Evolutionary conservation across 441 rosid genomes (phyloP).

Genomic region (Gossypium davidsonii): DNA sequence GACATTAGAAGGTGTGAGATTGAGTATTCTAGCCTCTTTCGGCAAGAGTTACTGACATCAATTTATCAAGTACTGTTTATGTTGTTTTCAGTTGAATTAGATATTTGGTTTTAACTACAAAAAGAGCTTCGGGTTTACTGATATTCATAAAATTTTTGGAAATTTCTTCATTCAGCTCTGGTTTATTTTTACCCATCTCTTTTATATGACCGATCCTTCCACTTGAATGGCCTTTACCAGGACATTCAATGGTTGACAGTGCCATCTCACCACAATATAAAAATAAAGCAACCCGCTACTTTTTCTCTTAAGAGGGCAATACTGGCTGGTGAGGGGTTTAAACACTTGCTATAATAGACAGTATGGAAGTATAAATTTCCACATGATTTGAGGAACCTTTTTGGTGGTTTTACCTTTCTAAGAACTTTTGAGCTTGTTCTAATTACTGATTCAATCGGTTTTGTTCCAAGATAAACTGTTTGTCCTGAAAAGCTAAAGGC

Average conservation of each 20-base stretch:
- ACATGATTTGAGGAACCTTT: not conserved
- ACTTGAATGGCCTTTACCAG: not conserved
- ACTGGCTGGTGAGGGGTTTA: not conserved
- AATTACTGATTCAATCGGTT: not conserved
- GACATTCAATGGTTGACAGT: not conserved
- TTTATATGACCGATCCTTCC: not conserved
- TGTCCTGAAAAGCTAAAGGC: constrained; percentile 1
- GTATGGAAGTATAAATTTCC: not conserved
- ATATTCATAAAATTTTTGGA: not conserved
- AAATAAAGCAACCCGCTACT: no score
- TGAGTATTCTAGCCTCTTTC: not conserved
- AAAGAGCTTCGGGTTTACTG: not conserved
- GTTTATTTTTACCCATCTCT: not conserved
- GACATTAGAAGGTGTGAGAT: not conserved
- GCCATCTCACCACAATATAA: not conserved
- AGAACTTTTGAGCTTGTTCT: not conserved
- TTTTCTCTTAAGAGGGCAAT: not conserved
- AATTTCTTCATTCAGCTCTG: not conserved
- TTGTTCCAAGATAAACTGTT: not conserved
- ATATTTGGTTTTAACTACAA: not conserved
- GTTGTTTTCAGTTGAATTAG: not conserved
- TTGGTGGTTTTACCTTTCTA: not conserved
- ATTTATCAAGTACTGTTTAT: not conserved
- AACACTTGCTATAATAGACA: not conserved
- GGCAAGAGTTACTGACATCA: not conserved